Evolutionary conservation across 805 yeast species (phyloP).

Genomic region (Metschnikowia continentalis): DNA sequence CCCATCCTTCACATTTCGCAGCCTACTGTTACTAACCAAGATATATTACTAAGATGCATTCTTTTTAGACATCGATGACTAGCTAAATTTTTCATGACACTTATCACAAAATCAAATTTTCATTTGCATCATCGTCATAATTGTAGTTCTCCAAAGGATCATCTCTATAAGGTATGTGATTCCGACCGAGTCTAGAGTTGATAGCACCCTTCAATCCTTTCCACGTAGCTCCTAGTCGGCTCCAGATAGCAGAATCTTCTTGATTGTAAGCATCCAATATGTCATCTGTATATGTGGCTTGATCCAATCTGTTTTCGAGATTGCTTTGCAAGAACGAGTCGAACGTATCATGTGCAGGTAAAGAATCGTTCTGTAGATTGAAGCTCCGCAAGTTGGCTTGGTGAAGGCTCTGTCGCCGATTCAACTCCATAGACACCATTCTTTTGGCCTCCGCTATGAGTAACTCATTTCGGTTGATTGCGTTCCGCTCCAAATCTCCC

Average conservation of each 20-base stretch:
- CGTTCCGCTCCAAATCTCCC: slow-evolving; percentile 15
- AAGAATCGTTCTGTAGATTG: slow-evolving; percentile 23
- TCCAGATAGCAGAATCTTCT: slow-evolving; percentile 21
- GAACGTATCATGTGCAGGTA: background rate
- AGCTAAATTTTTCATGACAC: background rate
- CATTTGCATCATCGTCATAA: slow-evolving; percentile 35
- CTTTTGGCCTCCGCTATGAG: slow-evolving; percentile 41
- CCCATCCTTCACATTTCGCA: background rate
- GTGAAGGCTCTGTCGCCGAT: slow-evolving; percentile 20
- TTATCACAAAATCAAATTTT: slow-evolving; percentile 26
- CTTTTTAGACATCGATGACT: background rate
- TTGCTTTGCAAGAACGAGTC: slow-evolving; percentile 1
- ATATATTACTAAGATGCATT: background rate
- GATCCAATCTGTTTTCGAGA: slow-evolving; percentile 1
- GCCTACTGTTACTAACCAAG: background rate
- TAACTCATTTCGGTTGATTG: slow-evolving; percentile 29
- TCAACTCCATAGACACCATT: slow-evolving; percentile 33
- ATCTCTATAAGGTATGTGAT: slow-evolving; percentile 19
- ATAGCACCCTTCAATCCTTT: slow-evolving; percentile 21
- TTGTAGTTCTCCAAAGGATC: slow-evolving; percentile 28
- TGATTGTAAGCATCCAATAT: background rate
- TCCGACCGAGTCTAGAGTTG: slow-evolving; percentile 11
- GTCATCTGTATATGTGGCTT: background rate
- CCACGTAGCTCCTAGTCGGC: slow-evolving; percentile 23
- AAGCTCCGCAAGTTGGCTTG: slow-evolving; percentile 24